Evolutionary conservation across 495 filamentous ascomycete species (phyloP).

Genomic region (Podospora pseudopauciseta): DNA sequence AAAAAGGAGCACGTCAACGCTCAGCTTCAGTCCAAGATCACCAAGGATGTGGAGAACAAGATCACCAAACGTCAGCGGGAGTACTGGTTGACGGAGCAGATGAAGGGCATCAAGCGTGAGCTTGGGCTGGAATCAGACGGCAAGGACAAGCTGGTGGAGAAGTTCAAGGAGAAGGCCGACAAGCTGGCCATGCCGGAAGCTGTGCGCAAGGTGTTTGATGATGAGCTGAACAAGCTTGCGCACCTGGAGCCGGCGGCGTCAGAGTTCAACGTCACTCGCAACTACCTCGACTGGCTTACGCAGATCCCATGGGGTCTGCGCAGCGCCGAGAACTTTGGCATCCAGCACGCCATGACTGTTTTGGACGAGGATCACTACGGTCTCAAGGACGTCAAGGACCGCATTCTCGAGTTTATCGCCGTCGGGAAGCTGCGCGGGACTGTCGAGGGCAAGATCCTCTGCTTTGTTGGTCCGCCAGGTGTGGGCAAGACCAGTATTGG

Average conservation of each 20-base stretch:
- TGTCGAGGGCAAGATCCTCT: constrained; percentile 97
- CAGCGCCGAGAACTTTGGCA: constrained; percentile 94
- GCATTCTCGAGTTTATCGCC: constrained; percentile 97
- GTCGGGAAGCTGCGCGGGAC: constrained; percentile 96
- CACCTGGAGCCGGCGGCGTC: constrained; percentile 93
- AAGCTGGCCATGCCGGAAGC: constrained; percentile 96
- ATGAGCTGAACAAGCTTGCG: constrained; percentile 93
- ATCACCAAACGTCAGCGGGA: constrained; percentile 97
- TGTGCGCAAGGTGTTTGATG: constrained; percentile 95
- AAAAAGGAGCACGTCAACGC: constrained; percentile 99
- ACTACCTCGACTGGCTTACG: constrained; percentile 98
- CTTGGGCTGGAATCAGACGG: constrained; percentile 95
- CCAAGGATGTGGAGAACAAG: constrained; percentile 95
- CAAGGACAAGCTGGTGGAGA: constrained; percentile 96
- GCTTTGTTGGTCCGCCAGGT: constrained; percentile 90
- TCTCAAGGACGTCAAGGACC: constrained; percentile 97
- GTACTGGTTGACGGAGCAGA: constrained; percentile 99
- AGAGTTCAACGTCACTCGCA: constrained; percentile 98
- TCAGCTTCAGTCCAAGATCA: constrained; percentile 93
- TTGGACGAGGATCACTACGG: constrained; percentile 97
- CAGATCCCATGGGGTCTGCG: constrained; percentile 97
- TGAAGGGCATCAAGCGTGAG: constrained; percentile 97
- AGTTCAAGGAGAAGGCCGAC: constrained; percentile 90
- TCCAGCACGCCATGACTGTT: constrained; percentile 82
- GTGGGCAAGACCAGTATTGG: constrained; percentile 99